A percentile compares a stretch with the other conserved stretches of the same genome.
Conservation (phyloP, 768 basidiomycete species). For the Wakefieldia striispora region DNA sequence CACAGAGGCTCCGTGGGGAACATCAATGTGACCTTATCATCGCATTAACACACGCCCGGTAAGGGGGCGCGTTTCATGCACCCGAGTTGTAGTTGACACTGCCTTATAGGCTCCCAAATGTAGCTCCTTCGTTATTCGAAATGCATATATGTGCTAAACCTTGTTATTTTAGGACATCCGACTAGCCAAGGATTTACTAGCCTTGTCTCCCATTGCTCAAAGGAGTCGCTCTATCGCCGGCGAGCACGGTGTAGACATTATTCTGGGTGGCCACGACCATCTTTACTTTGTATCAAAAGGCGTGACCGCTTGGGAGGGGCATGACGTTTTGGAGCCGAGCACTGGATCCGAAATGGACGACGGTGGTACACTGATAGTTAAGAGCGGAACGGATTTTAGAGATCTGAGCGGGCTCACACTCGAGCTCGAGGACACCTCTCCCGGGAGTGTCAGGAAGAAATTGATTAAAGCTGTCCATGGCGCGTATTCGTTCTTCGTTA, state of each 20-base stretch:
- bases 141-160: neutral
- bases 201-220: constrained; percentile 56
- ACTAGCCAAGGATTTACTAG: constrained; percentile 59
- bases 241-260: constrained; percentile 71
- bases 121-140: neutral
- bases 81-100: too few relatives aligned
- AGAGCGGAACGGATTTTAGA: constrained; percentile 84
- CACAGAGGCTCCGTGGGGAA: constrained; percentile 63
- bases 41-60: constrained; percentile 62
- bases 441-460: constrained; percentile 59
- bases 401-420: constrained; percentile 73
- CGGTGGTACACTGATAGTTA: constrained; percentile 67
- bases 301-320: constrained; percentile 60
- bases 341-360: constrained; percentile 66
- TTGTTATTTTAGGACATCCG: constrained; percentile 50
- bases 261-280: constrained; percentile 86
- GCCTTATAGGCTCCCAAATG: constrained; percentile 14
- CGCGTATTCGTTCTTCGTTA: constrained; percentile 21
- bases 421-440: constrained; percentile 52
- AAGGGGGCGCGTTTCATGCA: too few relatives aligned
- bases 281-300: constrained; percentile 68
- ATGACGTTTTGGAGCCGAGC: constrained; percentile 44
- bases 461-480: constrained; percentile 60
- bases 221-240: constrained; percentile 37
- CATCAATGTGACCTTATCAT: constrained; percentile 76